Evolutionary conservation across 805 yeast species (phyloP), one percentile per base, ranked within the genome.

Genomic region (Monosporozyma solicola): DNA sequence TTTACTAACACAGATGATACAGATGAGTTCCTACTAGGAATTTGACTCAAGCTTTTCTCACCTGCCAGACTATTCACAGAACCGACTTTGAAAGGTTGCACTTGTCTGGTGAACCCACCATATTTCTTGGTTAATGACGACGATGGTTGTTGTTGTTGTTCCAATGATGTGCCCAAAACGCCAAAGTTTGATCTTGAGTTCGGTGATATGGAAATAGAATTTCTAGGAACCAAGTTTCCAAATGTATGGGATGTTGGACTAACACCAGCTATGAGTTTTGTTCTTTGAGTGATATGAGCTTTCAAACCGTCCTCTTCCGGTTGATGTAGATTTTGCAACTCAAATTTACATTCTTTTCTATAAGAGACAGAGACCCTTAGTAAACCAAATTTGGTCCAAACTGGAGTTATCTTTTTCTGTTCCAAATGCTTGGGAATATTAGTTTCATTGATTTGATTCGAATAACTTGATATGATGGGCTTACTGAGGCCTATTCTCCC

Each of bases 401-500:
- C 80, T 0, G 95, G 88, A 4, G 80, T 76, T 52, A 94, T 78
- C 52, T 75, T 75, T 60, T 80, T 80, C 49, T 84, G 85, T 27
- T 75, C 75, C 54, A 85, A 70, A 61, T 84, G 87, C 16, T 81
- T 70, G 16, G 70, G 69, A 0, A 63, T 59, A 43, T 64, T 55
- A 68, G 80, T 53, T 25, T 68, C 72, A 53, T 68, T 69, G 31
- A 67, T 59, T 9, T 59, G 54, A 51, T 68, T 68, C 5, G 69
- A 58, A 51, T 68, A 66, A 20, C 69, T 62, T 15, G 69, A 62
- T 11, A 82, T 76, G 2, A 84, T 76, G 3, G 84, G 72, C 64
- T 85, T 85, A 56, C 92, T 83, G 51, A 92, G 74, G 0, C 97
- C 97, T 25, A 90, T 79, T 56, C 97, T 73, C 2, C 96, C 96